A percentile compares a stretch with the other conserved stretches of the same genome.
Evolutionary conservation across 2,329 filamentous ascomycete genomes (phyloP).

Genomic region (Diaporthe eres): DNA sequence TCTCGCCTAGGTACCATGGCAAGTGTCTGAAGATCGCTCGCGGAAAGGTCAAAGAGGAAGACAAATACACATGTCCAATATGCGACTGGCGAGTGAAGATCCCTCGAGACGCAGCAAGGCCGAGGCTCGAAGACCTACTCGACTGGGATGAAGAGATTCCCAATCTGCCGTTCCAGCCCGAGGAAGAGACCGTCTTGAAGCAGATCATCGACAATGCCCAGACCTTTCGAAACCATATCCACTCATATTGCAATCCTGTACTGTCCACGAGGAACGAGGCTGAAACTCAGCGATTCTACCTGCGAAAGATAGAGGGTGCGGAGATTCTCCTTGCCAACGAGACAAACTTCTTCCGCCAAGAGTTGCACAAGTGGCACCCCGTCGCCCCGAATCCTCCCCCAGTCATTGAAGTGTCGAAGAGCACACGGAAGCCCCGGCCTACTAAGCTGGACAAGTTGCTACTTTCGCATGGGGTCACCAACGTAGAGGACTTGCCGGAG

Average conservation of each 20-base stretch:
- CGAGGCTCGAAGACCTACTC: slow-evolving; percentile 91
- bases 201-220: slow-evolving; percentile 89
- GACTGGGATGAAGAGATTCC: slow-evolving; percentile 87
- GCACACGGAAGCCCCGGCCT: slow-evolving; percentile 93
- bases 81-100: slow-evolving; percentile 98
- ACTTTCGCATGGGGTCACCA: slow-evolving; percentile 87
- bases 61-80: slow-evolving; percentile 98
- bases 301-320: slow-evolving; percentile 96
- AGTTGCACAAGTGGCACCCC: slow-evolving; percentile 94
- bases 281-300: slow-evolving; percentile 91
- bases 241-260: slow-evolving; percentile 83
- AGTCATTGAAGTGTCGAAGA: slow-evolving; percentile 87
- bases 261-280: slow-evolving; percentile 88
- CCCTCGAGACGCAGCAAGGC: slow-evolving; percentile 93
- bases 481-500: slow-evolving; percentile 90
- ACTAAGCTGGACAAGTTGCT: slow-evolving; percentile 98
- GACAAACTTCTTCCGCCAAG: slow-evolving; percentile 98
- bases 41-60: slow-evolving; percentile 97
- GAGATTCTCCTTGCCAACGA: slow-evolving; percentile 93
- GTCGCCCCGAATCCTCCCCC: slow-evolving; percentile 90
- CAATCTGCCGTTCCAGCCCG: slow-evolving; percentile 89
- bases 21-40: slow-evolving; percentile 98
- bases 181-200: slow-evolving; percentile 90
- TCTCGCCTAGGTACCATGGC: slow-evolving; percentile 83
- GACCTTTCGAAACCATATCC: slow-evolving; percentile 86